phyloP scores from a whole-genome alignment of 2,329 filamentous ascomycete species.

The Aulographum hederae region DNA sequence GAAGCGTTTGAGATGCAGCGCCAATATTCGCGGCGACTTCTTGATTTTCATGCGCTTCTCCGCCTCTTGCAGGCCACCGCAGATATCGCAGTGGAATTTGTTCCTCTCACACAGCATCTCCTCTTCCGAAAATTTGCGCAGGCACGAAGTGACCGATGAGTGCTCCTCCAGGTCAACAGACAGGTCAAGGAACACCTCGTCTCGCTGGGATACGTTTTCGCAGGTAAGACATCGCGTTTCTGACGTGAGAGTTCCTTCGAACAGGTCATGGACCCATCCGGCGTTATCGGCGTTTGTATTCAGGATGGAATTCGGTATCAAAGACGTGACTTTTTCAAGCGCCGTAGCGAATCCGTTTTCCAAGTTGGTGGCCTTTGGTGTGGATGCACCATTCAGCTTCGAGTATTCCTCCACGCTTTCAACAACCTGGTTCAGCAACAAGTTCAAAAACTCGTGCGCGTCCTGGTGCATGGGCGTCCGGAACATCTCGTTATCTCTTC shows the following conservation, averaged over 20 bases:
- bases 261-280: conserved; percentile 90
- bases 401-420: conserved; percentile 84
- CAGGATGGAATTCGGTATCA: not conserved
- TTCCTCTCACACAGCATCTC: conserved; percentile 98
- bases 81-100: conserved; percentile 97
- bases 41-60: conserved; percentile 99
- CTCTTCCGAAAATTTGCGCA: conserved; percentile 91
- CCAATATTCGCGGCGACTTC: conserved; percentile 73
- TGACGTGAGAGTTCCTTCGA: conserved; percentile 84
- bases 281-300: conserved; percentile 14
- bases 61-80: conserved; percentile 87
- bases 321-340: conserved; percentile 6
- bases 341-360: conserved; percentile 1
- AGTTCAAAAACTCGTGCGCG: conserved; percentile 89
- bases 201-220: conserved; percentile 84
- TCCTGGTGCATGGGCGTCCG: conserved; percentile 95
- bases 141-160: conserved; percentile 85
- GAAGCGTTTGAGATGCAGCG: conserved; percentile 88
- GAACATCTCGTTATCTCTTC: conserved; percentile 93
- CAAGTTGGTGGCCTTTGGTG: not conserved
- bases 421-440: conserved; percentile 91
- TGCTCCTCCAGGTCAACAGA: conserved; percentile 93
- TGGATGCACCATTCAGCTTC: conserved; percentile 23
- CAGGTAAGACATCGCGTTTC: conserved; percentile 94
- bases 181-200: conserved; percentile 88